Percentiles rank a stretch among this genome's conserved stretches.
Evolutionary conservation across 1,284 basidiomycete genomes (phyloP).

Genomic region (Heterobasidion occidentale): DNA sequence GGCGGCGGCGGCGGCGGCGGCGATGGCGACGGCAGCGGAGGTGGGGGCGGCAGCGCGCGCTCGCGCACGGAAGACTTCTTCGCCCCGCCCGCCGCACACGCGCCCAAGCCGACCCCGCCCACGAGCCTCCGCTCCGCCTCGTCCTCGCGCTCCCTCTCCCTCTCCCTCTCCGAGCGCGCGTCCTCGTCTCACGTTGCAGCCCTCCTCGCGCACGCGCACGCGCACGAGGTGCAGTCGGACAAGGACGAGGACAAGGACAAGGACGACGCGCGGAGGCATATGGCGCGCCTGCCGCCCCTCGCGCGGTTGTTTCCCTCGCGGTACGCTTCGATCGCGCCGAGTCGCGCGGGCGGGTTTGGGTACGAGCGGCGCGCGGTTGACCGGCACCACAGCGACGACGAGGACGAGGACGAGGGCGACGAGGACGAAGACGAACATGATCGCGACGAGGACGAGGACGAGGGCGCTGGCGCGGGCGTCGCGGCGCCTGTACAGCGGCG

Average conservation of each 20-base stretch:
- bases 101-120: conserved; percentile 19
- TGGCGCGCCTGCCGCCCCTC: conserved; percentile 18
- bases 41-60: conserved; percentile 2
- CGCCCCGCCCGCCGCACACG: conserved; percentile 10
- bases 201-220: not conserved
- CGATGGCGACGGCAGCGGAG: too few relatives aligned
- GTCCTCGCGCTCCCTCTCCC: conserved; percentile 6
- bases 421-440: not conserved
- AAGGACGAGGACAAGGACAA: too few relatives aligned
- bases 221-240: not conserved
- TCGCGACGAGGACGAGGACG: not conserved
- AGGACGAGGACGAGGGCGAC: not conserved
- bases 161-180: conserved; percentile 9
- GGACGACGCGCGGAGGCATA: conserved; percentile 2
- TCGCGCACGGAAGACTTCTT: conserved; percentile 27
- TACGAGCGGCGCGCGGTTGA: not conserved
- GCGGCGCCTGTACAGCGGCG: not conserved
- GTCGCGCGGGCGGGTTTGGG: not conserved
- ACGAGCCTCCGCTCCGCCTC: conserved; percentile 5
- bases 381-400: too few relatives aligned
- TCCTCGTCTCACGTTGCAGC: not conserved
- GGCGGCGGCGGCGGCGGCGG: not conserved
- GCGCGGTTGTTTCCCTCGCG: conserved; percentile 27
- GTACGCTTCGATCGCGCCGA: conserved; percentile 10
- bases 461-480: not conserved